Evolutionary conservation across 257 asterid genomes (phyloP).

Genomic region (Salvia miltiorrhiza): DNA sequence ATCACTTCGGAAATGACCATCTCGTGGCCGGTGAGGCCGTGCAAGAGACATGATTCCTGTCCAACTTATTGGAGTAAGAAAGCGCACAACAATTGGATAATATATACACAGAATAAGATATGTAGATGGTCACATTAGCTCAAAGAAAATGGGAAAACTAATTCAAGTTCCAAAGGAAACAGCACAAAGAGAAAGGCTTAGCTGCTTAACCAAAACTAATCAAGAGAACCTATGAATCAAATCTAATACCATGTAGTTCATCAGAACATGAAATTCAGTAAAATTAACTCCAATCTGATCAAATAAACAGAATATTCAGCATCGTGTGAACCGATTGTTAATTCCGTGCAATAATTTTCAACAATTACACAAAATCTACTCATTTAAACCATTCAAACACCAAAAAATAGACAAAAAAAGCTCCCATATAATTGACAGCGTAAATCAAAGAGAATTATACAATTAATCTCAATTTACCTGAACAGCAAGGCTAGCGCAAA

Average conservation of each 20-base stretch:
- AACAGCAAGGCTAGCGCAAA: background rate
- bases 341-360: background rate
- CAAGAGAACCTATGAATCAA: background rate
- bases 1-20: constrained; percentile 43
- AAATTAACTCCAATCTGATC: background rate
- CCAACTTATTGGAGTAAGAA: constrained; percentile 19
- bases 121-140: background rate
- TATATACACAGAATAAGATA: background rate
- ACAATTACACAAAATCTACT: background rate
- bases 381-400: background rate
- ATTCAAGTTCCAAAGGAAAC: constrained; percentile 1
- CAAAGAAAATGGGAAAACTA: background rate
- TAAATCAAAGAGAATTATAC: background rate
- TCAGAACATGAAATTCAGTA: constrained; percentile 7
- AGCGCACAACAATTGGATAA: background rate
- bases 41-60: constrained; percentile 68
- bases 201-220: background rate
- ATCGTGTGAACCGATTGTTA: background rate
- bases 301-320: constrained; percentile 9
- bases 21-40: constrained; percentile 44
- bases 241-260: background rate
- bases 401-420: background rate
- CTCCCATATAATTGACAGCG: background rate
- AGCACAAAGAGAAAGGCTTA: background rate
- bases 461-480: constrained; percentile 21